phyloP scores from a whole-genome alignment of 2,329 filamentous ascomycete genomes.

The Calonectria honghensis region DNA sequence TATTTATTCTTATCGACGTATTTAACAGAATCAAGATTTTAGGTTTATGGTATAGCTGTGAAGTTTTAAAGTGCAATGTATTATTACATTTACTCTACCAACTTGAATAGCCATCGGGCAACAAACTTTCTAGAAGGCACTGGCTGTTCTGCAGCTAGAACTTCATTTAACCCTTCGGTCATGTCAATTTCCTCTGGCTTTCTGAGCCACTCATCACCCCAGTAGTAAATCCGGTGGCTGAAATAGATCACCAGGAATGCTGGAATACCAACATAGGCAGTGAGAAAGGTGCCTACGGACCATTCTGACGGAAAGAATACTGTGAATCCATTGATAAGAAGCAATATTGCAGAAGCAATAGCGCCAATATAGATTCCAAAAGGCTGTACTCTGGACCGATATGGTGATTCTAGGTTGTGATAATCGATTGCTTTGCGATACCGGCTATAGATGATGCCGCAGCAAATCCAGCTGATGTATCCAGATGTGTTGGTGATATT shows the following conservation, averaged over 20 bases:
- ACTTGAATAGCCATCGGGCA: too few relatives aligned
- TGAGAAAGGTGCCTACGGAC: slow-evolving; percentile 42
- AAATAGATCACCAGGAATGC: slow-evolving; percentile 38
- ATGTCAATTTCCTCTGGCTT: slow-evolving; percentile 5
- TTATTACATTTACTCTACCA: too few relatives aligned
- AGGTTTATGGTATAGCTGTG: too few relatives aligned
- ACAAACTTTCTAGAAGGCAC: too few relatives aligned
- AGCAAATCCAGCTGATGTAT: slow-evolving; percentile 74
- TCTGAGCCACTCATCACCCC: slow-evolving; percentile 18
- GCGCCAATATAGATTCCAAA: slow-evolving; percentile 36
- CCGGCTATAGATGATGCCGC: slow-evolving; percentile 38
- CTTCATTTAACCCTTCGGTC: too few relatives aligned
- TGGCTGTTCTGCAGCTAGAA: too few relatives aligned
- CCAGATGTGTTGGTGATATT: slow-evolving; percentile 80
- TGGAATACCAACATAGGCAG: slow-evolving; percentile 45
- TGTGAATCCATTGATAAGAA: slow-evolving; percentile 76
- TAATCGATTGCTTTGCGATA: slow-evolving; percentile 39
- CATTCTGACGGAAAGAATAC: slow-evolving; percentile 49
- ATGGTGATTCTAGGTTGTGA: slow-evolving; percentile 35
- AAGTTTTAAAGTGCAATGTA: too few relatives aligned
- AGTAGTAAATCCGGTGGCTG: slow-evolving; percentile 21
- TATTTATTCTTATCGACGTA: too few relatives aligned
- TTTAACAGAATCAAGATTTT: too few relatives aligned
- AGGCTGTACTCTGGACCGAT: slow-evolving; percentile 24
- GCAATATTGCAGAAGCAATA: slow-evolving; percentile 57